Percentiles rank a stretch among this genome's conserved stretches.
Evolutionary conservation across 1,284 basidiomycete genomes (phyloP).

Genomic region (Grifola frondosa): DNA sequence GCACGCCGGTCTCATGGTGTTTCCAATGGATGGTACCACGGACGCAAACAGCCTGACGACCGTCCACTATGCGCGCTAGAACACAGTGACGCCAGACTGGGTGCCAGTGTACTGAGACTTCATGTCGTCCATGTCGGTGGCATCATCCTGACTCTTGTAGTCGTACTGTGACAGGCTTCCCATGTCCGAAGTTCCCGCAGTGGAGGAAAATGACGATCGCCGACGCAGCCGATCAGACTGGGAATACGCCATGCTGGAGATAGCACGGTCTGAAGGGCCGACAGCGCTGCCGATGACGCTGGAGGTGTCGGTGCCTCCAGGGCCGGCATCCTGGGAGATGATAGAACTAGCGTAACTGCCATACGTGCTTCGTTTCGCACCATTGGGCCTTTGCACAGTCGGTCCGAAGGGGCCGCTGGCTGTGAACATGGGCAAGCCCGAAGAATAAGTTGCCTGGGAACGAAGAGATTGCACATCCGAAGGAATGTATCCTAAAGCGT

Average conservation of each 20-base stretch:
- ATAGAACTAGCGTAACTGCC: slow-evolving; percentile 88
- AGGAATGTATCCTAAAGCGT: slow-evolving; percentile 91
- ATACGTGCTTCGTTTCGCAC: slow-evolving; percentile 73
- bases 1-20: slow-evolving; percentile 2
- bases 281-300: slow-evolving; percentile 57
- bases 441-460: slow-evolving; percentile 92
- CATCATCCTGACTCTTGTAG: slow-evolving; percentile 85
- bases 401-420: slow-evolving; percentile 68
- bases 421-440: slow-evolving; percentile 83
- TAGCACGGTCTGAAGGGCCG: slow-evolving; percentile 45
- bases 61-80: slow-evolving; percentile 40
- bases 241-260: slow-evolving; percentile 71
- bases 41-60: slow-evolving; percentile 16
- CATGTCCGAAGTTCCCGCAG: slow-evolving; percentile 74
- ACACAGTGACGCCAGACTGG: slow-evolving; percentile 81
- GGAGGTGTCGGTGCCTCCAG: slow-evolving; percentile 55
- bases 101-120: slow-evolving; percentile 82
- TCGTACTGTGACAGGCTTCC: slow-evolving; percentile 78
- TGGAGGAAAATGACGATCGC: slow-evolving; percentile 72
- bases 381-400: slow-evolving; percentile 57
- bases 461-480: slow-evolving; percentile 92
- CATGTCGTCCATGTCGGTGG: slow-evolving; percentile 75
- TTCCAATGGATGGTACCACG: slow-evolving; percentile 1
- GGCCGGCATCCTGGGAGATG: slow-evolving; percentile 84
- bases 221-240: slow-evolving; percentile 74